phyloP scores from a whole-genome alignment of 768 basidiomycete species.

The Lactifluus echinatus region DNA sequence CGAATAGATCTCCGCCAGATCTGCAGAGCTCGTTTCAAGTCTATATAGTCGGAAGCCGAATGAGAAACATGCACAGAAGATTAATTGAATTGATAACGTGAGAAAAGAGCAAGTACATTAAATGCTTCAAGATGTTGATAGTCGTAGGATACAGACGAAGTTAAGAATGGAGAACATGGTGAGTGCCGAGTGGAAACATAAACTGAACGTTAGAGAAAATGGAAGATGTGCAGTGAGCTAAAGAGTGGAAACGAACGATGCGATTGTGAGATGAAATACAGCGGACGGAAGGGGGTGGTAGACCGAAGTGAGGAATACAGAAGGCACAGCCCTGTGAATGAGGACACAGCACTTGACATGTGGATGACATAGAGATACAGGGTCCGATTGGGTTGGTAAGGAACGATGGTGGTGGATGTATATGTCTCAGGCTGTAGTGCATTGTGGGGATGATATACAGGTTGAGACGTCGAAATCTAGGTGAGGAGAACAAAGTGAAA shows the following conservation, averaged over 20 bases:
- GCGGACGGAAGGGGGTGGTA: not conserved
- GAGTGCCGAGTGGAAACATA: not conserved
- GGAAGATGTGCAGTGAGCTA: not conserved
- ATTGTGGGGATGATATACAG: not conserved
- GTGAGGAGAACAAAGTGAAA: not conserved
- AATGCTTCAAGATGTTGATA: constrained; percentile 10
- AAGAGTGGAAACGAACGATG: not conserved
- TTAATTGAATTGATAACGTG: not conserved
- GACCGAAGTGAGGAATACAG: not conserved
- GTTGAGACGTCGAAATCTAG: not conserved
- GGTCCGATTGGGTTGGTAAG: not conserved
- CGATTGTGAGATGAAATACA: not conserved
- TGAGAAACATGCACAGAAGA: not conserved
- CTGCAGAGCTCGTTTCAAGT: not conserved
- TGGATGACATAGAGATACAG: not conserved
- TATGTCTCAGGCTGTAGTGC: not conserved
- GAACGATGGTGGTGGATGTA: not conserved
- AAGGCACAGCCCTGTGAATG: not conserved
- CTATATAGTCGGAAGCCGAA: too few species aligned
- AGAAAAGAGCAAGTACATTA: not conserved
- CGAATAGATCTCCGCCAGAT: not conserved
- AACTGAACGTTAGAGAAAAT: too few species aligned
- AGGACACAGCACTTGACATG: not conserved
- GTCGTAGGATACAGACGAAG: not conserved
- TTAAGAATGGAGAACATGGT: not conserved